A percentile compares a stretch with the other conserved stretches of the same genome.
These are phyloP conservation scores for Brassica cretica DNA, from an alignment of 345 rosid species.

Conservation along the genomic window DNA sequence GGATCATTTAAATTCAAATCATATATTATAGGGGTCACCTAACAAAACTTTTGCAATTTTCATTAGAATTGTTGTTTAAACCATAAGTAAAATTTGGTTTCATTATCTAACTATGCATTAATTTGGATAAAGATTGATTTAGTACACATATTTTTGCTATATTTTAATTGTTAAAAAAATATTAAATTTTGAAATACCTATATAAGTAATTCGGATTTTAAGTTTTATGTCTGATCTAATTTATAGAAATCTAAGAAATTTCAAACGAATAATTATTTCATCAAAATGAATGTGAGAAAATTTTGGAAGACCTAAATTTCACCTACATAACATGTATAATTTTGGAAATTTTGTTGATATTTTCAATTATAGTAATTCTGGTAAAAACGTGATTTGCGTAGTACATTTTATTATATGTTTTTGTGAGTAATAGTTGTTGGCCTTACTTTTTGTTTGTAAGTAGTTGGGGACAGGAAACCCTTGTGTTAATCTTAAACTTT, in stretches of 20 bases:
- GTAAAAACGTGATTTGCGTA: too few species aligned
- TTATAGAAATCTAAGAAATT: background rate
- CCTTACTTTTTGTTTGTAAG: background rate
- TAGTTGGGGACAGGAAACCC: background rate
- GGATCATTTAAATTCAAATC: too few species aligned
- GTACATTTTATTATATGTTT: background rate
- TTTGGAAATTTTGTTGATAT: background rate
- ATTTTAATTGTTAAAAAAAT: background rate
- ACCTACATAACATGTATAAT: background rate
- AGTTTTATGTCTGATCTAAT: background rate
- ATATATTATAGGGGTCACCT: too few species aligned
- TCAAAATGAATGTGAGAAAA: background rate
- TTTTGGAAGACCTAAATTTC: background rate
- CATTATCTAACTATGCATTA: background rate
- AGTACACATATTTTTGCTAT: background rate
- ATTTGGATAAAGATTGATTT: background rate
- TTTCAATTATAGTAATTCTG: background rate
- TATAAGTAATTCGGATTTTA: background rate
- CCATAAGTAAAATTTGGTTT: too few species aligned
- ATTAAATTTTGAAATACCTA: background rate
- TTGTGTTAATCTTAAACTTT: background rate
- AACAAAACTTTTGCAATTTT: too few species aligned
- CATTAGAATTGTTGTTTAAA: too few species aligned
- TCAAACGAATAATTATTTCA: background rate
- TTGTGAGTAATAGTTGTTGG: background rate